A percentile compares a stretch with the other conserved stretches of the same genome.
Evolutionary conservation across 805 yeast species (phyloP).

Genomic region (Kluyveromyces dobzhanskii): DNA sequence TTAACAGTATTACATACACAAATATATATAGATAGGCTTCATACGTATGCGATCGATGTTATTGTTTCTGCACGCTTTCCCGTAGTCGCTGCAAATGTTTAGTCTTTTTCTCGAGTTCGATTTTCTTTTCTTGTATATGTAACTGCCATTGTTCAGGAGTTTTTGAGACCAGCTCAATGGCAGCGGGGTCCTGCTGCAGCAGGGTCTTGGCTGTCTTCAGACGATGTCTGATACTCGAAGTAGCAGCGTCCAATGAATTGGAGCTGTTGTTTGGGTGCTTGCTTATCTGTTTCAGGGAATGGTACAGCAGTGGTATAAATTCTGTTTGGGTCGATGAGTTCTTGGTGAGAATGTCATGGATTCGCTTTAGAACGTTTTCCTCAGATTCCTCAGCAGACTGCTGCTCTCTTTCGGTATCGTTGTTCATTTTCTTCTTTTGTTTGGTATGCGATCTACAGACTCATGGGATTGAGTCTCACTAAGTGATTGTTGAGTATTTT

Average conservation of each 20-base stretch:
- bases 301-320: constrained; percentile 28
- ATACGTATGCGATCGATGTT: too few relatives aligned
- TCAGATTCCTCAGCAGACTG: background rate
- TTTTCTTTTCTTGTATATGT: constrained; percentile 15
- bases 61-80: constrained; percentile 4
- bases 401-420: too few relatives aligned
- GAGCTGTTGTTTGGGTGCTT: constrained; percentile 26
- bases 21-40: too few relatives aligned
- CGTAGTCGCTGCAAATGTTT: constrained; percentile 12
- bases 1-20: too few relatives aligned
- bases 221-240: constrained; percentile 27
- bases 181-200: constrained; percentile 24
- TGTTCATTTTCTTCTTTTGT: too few relatives aligned
- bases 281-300: constrained; percentile 24
- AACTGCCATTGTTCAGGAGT: constrained; percentile 25
- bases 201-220: constrained; percentile 23
- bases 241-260: constrained; percentile 24
- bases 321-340: constrained; percentile 12
- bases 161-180: constrained; percentile 19
- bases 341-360: constrained; percentile 1
- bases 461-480: too few relatives aligned
- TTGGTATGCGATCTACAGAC: too few relatives aligned
- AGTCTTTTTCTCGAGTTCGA: constrained; percentile 21
- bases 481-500: too few relatives aligned
- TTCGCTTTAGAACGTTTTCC: background rate